These are phyloP conservation scores for Fusarium metavorans DNA, from an alignment of 2,329 filamentous ascomycete genomes.

Conservation along the genomic window DNA sequence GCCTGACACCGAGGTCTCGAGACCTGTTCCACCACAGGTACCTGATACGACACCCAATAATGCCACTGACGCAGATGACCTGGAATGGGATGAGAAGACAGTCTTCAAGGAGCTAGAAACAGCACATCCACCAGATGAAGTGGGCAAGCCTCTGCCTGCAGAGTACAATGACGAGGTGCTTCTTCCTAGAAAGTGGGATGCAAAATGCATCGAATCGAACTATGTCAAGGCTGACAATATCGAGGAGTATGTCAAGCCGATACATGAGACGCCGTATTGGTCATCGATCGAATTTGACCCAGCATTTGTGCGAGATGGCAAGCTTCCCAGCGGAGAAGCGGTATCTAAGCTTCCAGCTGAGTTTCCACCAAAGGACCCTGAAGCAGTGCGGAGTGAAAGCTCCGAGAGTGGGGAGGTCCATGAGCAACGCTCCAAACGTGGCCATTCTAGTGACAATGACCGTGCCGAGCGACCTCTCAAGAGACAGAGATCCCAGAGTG, in stretches of 20 bases:
- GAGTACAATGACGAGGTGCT: constrained; percentile 59
- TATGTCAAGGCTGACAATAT: constrained; percentile 58
- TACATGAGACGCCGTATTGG: constrained; percentile 58
- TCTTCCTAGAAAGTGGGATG: constrained; percentile 58
- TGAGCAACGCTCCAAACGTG: constrained; percentile 30
- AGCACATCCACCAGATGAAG: constrained; percentile 57
- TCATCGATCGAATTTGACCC: constrained; percentile 56
- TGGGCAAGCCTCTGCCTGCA: constrained; percentile 58
- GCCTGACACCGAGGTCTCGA: constrained; percentile 14
- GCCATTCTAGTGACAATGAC: constrained; percentile 21
- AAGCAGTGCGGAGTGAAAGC: constrained; percentile 22
- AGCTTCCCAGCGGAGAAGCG: constrained; percentile 38
- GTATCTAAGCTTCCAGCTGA: constrained; percentile 28
- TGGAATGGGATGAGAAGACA: constrained; percentile 53
- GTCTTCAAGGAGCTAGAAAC: constrained; percentile 54
- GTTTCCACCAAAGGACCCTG: constrained; percentile 8
- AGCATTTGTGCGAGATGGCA: constrained; percentile 51
- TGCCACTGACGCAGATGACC: constrained; percentile 47
- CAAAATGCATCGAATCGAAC: constrained; percentile 57
- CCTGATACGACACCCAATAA: constrained; percentile 20
- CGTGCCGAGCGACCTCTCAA: constrained; percentile 33
- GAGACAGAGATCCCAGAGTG: constrained; percentile 34
- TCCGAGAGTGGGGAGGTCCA: constrained; percentile 33
- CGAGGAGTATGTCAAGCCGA: constrained; percentile 56
- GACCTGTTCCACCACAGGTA: constrained; percentile 12